Percentiles rank a stretch among this genome's conserved stretches.
phyloP scores from a whole-genome alignment of 225 moss, liverwort and hornwort species.

The Neckera pumila region DNA sequence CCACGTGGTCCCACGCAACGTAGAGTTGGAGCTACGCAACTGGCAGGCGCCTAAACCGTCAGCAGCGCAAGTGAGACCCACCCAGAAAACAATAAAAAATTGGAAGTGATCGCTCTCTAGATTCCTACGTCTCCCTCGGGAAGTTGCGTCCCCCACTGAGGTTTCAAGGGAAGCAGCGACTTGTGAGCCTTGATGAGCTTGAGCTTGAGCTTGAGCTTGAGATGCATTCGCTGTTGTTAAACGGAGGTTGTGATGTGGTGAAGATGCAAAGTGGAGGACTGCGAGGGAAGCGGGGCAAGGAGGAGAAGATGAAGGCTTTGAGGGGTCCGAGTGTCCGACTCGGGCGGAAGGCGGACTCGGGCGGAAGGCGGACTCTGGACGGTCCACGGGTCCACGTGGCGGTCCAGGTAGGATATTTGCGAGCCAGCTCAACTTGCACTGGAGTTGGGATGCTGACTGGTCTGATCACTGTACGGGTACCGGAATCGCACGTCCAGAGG shows the following conservation, averaged over 20 bases:
- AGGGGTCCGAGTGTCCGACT: too few species aligned
- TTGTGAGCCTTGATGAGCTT: background rate
- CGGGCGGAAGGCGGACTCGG: too few species aligned
- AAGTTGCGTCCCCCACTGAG: background rate
- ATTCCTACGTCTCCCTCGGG: background rate
- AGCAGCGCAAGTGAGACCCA: background rate
- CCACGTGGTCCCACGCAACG: background rate
- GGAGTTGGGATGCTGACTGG: background rate
- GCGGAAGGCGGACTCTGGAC: too few species aligned
- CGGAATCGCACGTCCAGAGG: background rate
- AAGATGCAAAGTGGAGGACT: background rate
- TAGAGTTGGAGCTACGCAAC: background rate
- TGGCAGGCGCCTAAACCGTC: background rate
- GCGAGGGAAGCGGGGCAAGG: background rate
- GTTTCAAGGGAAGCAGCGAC: background rate
- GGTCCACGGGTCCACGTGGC: background rate
- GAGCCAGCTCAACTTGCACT: background rate
- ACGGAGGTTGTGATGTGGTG: background rate
- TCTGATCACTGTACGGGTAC: too few species aligned
- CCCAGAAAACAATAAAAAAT: background rate
- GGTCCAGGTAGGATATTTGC: background rate
- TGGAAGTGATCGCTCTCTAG: background rate
- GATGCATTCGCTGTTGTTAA: too few species aligned
- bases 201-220: background rate
- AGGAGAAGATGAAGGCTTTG: background rate